A percentile compares a stretch with the other conserved stretches of the same genome.
Conservation (phyloP, 805 yeast genomes). For the Teunomyces panamensis region DNA sequence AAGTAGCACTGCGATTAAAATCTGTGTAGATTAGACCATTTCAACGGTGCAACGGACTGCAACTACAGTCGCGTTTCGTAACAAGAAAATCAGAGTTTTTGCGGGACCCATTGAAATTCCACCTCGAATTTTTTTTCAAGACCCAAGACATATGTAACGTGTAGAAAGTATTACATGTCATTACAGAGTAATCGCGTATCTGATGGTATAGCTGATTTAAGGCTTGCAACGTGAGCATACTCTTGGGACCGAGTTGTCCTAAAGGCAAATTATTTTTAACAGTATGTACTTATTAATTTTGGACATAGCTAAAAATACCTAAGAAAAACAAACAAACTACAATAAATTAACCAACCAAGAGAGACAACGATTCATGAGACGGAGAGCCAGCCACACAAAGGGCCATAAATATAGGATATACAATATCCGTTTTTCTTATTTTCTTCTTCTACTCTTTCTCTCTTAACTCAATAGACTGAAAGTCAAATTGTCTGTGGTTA, state of each 20-base stretch:
- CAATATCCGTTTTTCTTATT: background rate
- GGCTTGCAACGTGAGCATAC: background rate
- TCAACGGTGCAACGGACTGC: too few relatives aligned
- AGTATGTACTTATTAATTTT: background rate
- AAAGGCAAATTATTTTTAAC: background rate
- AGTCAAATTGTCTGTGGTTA: background rate
- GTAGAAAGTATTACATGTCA: background rate
- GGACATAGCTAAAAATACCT: background rate
- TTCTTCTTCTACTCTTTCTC: background rate
- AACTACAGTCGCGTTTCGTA: too few relatives aligned
- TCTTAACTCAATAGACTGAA: background rate
- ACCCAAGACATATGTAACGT: background rate
- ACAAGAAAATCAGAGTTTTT: background rate
- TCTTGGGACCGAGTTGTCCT: background rate
- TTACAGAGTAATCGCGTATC: background rate
- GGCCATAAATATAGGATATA: background rate
- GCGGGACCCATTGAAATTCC: background rate
- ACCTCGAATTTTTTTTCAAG: background rate
- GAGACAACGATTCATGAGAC: background rate
- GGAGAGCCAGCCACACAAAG: background rate
- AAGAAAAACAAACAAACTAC: conserved; percentile 1
- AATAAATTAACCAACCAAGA: background rate
- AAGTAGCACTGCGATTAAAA: background rate
- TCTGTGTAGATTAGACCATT: too few relatives aligned
- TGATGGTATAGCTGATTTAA: background rate